These are phyloP conservation scores for Camptophora hylomeconis DNA, from an alignment of 2,329 filamentous ascomycete species.

Conservation along the genomic window DNA sequence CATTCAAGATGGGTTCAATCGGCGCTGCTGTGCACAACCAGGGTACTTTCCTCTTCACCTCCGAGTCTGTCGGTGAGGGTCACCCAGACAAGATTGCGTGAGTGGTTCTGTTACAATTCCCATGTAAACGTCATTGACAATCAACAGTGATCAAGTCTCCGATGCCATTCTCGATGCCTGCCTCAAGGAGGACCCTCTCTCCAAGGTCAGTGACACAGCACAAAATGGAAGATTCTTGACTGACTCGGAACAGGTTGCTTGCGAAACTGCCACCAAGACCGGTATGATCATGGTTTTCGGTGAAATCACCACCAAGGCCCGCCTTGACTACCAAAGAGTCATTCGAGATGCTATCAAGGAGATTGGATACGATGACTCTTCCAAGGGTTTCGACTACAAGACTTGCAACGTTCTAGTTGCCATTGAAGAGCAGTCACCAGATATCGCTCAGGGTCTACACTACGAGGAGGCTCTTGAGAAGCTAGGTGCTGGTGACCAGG, in stretches of 20 bases:
- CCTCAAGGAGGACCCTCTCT: constrained; percentile 83
- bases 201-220: constrained; percentile 50
- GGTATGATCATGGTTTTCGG: constrained; percentile 99
- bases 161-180: constrained; percentile 98
- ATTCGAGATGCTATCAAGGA: constrained; percentile 93
- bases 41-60: constrained; percentile 78
- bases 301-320: constrained; percentile 95
- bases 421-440: constrained; percentile 97
- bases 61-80: constrained; percentile 78
- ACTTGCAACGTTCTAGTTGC: constrained; percentile 96
- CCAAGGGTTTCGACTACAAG: constrained; percentile 99
- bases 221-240: constrained; percentile 9
- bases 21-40: constrained; percentile 28
- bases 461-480: constrained; percentile 96
- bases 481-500: constrained; percentile 97
- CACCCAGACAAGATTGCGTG: constrained; percentile 92
- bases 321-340: constrained; percentile 94
- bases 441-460: constrained; percentile 98
- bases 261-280: constrained; percentile 99
- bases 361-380: constrained; percentile 93
- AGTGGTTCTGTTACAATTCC: constrained; percentile 18
- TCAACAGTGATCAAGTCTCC: constrained; percentile 73
- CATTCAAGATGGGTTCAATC: constrained; percentile 10
- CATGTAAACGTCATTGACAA: constrained; percentile 5
- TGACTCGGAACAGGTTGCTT: constrained; percentile 52